Percentiles rank a stretch among this genome's conserved stretches.
Evolutionary conservation across 129 eudicot genomes (phyloP).

Genomic region (Calendula officinalis): DNA sequence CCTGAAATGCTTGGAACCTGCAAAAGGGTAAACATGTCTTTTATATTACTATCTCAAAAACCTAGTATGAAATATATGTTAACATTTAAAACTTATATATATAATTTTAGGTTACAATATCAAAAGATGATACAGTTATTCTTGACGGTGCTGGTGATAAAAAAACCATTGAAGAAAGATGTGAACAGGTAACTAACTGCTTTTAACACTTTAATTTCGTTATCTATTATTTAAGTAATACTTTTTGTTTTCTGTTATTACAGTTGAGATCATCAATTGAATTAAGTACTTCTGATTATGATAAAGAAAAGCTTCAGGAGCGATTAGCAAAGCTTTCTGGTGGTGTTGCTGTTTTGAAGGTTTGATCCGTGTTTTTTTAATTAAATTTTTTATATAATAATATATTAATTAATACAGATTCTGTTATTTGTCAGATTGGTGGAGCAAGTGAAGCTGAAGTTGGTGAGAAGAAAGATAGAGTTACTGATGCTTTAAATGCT

Average conservation of each 20-base stretch:
- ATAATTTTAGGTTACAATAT: conserved; percentile 49
- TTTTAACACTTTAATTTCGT: background rate
- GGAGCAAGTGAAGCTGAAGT: conserved; percentile 86
- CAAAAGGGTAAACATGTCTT: conserved; percentile 45
- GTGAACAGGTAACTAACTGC: conserved; percentile 45
- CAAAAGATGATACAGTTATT: conserved; percentile 65
- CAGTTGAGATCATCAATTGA: conserved; percentile 56
- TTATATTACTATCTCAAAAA: background rate
- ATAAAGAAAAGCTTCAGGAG: conserved; percentile 64
- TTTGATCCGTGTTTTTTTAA: conserved; percentile 10
- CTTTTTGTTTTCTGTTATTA: background rate
- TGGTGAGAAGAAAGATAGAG: conserved; percentile 74
- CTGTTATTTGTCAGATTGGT: conserved; percentile 75
- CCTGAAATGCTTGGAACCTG: conserved; percentile 64
- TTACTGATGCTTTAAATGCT: conserved; percentile 80
- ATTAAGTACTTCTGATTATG: conserved; percentile 66
- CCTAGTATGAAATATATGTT: background rate
- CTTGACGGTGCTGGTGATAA: conserved; percentile 80
- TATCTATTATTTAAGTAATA: background rate
- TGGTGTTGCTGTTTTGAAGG: conserved; percentile 79
- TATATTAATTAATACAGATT: no score
- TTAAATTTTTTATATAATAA: no score
- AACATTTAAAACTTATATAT: background rate
- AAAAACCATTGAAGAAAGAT: conserved; percentile 70
- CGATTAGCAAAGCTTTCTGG: conserved; percentile 78